These are phyloP conservation scores for Candida dubliniensis DNA, from an alignment of 1,139 yeast genomes.

Conservation along the genomic window DNA sequence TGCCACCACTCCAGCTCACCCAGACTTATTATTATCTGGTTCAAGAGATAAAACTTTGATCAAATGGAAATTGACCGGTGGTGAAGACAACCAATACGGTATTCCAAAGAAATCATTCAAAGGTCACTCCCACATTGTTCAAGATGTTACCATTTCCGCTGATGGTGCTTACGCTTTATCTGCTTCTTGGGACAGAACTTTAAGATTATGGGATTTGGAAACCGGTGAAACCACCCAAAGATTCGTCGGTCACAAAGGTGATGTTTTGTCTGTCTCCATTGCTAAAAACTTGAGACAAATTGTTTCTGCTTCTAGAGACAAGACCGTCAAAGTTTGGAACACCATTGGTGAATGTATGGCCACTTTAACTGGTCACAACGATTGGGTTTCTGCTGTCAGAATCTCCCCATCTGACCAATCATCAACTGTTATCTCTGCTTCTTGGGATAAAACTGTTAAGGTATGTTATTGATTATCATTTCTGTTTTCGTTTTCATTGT, in stretches of 20 bases:
- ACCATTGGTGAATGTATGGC: slow-evolving; percentile 97
- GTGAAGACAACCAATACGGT: slow-evolving; percentile 95
- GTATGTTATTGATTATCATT: slow-evolving; percentile 58
- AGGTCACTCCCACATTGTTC: slow-evolving; percentile 99
- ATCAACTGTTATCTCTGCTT: slow-evolving; percentile 91
- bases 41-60: slow-evolving; percentile 98
- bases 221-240: slow-evolving; percentile 94
- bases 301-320: slow-evolving; percentile 98
- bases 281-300: slow-evolving; percentile 97
- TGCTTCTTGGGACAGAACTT: slow-evolving; percentile 99
- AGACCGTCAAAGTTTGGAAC: slow-evolving; percentile 99
- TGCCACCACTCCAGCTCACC: slow-evolving; percentile 98
- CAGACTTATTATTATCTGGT: slow-evolving; percentile 96
- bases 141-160: slow-evolving; percentile 96
- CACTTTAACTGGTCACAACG: slow-evolving; percentile 93
- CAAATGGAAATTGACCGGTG: slow-evolving; percentile 97
- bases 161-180: slow-evolving; percentile 99
- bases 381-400: slow-evolving; percentile 99
- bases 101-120: slow-evolving; percentile 95
- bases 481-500: slow-evolving; percentile 2
- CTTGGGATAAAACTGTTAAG: slow-evolving; percentile 99
- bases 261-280: slow-evolving; percentile 95
- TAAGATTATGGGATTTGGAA: slow-evolving; percentile 97
- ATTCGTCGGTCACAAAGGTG: slow-evolving; percentile 98
- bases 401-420: slow-evolving; percentile 79